A percentile compares a stretch with the other conserved stretches of the same genome.
Evolutionary conservation across 108 stramenopile species (phyloP).

Genomic region (Mediolabrus comicus): DNA sequence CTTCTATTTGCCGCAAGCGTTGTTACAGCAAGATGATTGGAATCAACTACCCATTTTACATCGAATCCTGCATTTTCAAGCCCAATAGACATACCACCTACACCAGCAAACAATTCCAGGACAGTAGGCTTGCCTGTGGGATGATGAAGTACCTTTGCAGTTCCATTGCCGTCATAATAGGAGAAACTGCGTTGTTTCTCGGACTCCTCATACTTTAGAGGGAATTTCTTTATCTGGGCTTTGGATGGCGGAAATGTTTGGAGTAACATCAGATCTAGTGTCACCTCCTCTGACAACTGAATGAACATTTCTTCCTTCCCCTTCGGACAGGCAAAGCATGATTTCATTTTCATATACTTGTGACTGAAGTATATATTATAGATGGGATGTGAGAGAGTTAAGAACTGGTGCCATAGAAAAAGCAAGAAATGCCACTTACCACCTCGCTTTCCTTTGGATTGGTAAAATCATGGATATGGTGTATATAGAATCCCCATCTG

Average conservation of each 20-base stretch:
- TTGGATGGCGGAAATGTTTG: constrained; percentile 6
- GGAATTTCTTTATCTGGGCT: neutral
- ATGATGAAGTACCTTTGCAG: constrained; percentile 21
- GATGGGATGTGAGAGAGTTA: neutral
- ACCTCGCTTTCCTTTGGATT: constrained; percentile 5
- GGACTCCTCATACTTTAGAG: constrained; percentile 22
- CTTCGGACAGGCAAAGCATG: constrained; percentile 26
- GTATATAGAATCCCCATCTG: constrained; percentile 7
- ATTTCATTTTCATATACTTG: constrained; percentile 20
- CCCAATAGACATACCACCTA: constrained; percentile 48
- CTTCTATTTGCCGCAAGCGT: constrained; percentile 28
- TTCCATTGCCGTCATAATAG: constrained; percentile 21
- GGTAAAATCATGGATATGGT: constrained; percentile 36
- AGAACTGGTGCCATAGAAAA: neutral
- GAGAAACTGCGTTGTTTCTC: constrained; percentile 22
- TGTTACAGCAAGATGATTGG: constrained; percentile 29
- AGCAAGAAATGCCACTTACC: neutral
- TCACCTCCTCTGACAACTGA: constrained; percentile 9
- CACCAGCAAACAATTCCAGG: constrained; percentile 48
- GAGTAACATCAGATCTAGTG: constrained; percentile 18
- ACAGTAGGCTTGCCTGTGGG: constrained; percentile 19
- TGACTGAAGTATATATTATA: neutral
- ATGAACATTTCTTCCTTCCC: constrained; percentile 27
- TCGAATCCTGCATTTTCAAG: constrained; percentile 36
- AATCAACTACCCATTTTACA: constrained; percentile 47